Percentiles rank a stretch among this genome's conserved stretches.
Evolutionary conservation across 306 rosid genomes (phyloP).

Genomic region (Sphenostylis stenocarpa): DNA sequence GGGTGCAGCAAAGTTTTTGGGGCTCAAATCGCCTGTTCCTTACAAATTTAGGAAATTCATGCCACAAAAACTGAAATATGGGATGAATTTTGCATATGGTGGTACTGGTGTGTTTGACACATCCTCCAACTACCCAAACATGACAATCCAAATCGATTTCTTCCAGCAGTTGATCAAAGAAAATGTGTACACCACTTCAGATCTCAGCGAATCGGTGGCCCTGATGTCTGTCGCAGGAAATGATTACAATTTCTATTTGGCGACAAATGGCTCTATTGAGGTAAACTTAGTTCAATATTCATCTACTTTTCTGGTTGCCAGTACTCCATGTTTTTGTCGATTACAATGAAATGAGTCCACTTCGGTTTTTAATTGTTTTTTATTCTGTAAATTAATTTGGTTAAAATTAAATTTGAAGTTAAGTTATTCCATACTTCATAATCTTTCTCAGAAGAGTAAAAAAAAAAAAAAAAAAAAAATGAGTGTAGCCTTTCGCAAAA

Average conservation of each 20-base stretch:
- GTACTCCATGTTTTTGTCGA: too few relatives aligned
- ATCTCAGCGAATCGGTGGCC: constrained; percentile 55
- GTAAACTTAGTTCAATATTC: too few relatives aligned
- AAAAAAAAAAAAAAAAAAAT: background rate
- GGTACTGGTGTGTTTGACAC: constrained; percentile 77
- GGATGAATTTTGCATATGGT: constrained; percentile 80
- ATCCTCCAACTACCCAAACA: constrained; percentile 46
- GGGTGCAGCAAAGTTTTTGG: constrained; percentile 60
- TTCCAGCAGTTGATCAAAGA: constrained; percentile 44
- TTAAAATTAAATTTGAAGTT: too few relatives aligned
- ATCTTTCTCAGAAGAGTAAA: too few relatives aligned
- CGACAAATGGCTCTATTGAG: constrained; percentile 38
- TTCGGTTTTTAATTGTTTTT: too few relatives aligned
- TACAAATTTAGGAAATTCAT: constrained; percentile 48
- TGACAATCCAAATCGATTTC: constrained; percentile 67
- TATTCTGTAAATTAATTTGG: too few relatives aligned
- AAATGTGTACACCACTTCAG: constrained; percentile 35
- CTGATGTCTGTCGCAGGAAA: constrained; percentile 68
- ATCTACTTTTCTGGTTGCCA: too few relatives aligned
- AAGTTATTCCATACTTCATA: too few relatives aligned
- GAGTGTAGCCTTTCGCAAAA: background rate
- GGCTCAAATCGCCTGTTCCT: constrained; percentile 59
- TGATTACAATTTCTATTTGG: constrained; percentile 47
- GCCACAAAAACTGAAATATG: constrained; percentile 46
- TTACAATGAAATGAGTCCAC: too few relatives aligned